Percentiles rank a stretch among this genome's conserved stretches.
Conservation (phyloP, 768 basidiomycete species). For the Phlegmacium glaucopus region DNA sequence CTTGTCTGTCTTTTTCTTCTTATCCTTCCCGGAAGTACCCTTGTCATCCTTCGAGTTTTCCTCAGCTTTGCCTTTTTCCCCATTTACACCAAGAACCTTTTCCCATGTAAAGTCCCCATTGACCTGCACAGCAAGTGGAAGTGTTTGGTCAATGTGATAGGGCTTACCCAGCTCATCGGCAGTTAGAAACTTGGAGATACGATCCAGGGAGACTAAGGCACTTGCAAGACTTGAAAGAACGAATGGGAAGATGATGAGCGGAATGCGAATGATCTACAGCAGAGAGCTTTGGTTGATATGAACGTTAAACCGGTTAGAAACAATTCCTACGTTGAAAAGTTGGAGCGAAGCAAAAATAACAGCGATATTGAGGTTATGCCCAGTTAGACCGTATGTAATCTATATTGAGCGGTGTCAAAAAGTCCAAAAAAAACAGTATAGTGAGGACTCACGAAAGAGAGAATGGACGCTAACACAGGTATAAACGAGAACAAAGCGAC, state of each 20-base stretch:
- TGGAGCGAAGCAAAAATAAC: conserved; percentile 56
- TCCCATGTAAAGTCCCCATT: conserved; percentile 57
- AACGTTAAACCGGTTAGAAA: background rate
- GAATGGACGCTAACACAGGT: conserved; percentile 47
- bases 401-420: conserved; percentile 18
- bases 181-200: conserved; percentile 45
- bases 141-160: conserved; percentile 38
- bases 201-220: conserved; percentile 45
- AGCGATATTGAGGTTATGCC: conserved; percentile 50
- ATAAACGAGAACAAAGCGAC: conserved; percentile 46
- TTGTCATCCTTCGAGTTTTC: conserved; percentile 7
- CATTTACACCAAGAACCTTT: conserved; percentile 22
- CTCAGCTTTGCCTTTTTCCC: conserved; percentile 14
- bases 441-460: conserved; percentile 43
- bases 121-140: conserved; percentile 39
- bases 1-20: conserved; percentile 9
- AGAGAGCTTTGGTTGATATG: background rate
- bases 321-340: conserved; percentile 47
- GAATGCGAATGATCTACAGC: conserved; percentile 51
- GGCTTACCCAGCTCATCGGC: conserved; percentile 53
- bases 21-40: conserved; percentile 6
- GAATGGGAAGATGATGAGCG: conserved; percentile 55
- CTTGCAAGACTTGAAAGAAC: conserved; percentile 47
- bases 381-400: conserved; percentile 61
- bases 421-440: background rate